Percentiles rank a stretch among this genome's conserved stretches.
Conservation (phyloP, 257 asterid species). For the Solanum clarkiae region DNA sequence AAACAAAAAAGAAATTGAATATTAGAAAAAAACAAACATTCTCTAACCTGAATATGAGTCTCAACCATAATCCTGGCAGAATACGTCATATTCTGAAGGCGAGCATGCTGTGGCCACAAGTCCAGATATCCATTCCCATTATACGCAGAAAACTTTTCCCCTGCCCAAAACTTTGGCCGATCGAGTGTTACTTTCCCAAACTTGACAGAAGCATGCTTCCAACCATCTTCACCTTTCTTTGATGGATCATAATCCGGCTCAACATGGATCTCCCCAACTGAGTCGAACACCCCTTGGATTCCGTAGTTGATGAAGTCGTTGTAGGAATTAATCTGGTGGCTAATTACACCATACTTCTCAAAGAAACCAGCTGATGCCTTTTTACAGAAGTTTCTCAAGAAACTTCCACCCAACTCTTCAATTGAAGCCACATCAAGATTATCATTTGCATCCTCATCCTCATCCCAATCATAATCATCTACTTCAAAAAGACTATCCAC, state of each 20-base stretch:
- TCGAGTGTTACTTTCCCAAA: slow-evolving; percentile 73
- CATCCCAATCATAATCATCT: slow-evolving; percentile 29
- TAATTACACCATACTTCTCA: slow-evolving; percentile 61
- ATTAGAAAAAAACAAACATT: neutral
- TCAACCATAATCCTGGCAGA: slow-evolving; percentile 61
- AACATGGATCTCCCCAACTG: slow-evolving; percentile 58
- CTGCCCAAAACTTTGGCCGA: slow-evolving; percentile 45
- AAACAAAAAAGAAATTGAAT: neutral
- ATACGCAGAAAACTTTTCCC: slow-evolving; percentile 46
- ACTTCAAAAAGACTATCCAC: neutral
- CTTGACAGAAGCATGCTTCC: slow-evolving; percentile 67
- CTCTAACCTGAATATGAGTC: slow-evolving; percentile 47
- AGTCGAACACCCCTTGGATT: slow-evolving; percentile 57
- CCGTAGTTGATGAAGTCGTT: slow-evolving; percentile 62
- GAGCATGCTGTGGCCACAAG: slow-evolving; percentile 77
- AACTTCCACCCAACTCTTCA: slow-evolving; percentile 30
- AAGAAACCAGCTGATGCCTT: slow-evolving; percentile 62
- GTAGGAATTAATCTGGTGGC: slow-evolving; percentile 80
- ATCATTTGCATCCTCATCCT: slow-evolving; percentile 36
- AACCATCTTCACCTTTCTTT: slow-evolving; percentile 61
- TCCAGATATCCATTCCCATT: slow-evolving; percentile 33
- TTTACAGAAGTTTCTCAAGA: slow-evolving; percentile 40
- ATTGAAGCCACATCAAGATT: slow-evolving; percentile 24
- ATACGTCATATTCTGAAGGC: slow-evolving; percentile 87
- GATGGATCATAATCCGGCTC: slow-evolving; percentile 85